These are phyloP conservation scores for Alternaria metachromatica DNA, from an alignment of 2,329 filamentous ascomycete species.

Conservation along the genomic window DNA sequence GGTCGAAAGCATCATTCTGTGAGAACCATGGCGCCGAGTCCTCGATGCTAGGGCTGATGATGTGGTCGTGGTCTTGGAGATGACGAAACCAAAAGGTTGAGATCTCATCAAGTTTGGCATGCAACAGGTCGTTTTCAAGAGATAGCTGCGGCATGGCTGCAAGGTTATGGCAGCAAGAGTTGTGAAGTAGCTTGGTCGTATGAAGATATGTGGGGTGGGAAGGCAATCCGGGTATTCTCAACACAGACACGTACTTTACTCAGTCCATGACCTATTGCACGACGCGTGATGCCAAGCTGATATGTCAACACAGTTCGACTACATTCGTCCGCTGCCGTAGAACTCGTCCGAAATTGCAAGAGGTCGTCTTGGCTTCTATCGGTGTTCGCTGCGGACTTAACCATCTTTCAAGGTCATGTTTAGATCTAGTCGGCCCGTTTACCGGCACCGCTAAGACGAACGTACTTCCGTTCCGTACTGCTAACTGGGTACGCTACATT, in stretches of 20 bases:
- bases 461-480: neutral
- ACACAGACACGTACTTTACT: neutral
- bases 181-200: neutral
- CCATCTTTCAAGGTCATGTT: neutral
- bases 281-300: neutral
- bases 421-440: neutral
- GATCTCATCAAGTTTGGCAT: neutral
- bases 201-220: neutral
- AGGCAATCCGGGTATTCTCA: neutral
- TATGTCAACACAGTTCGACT: neutral
- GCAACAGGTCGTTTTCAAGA: neutral
- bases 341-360: neutral
- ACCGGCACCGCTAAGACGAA: neutral
- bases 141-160: neutral
- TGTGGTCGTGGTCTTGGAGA: slow-evolving; percentile 4
- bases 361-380: neutral
- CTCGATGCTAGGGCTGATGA: slow-evolving; percentile 6
- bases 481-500: neutral
- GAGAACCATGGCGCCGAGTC: slow-evolving; percentile 6
- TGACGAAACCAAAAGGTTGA: slow-evolving; percentile 2
- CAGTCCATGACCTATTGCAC: neutral
- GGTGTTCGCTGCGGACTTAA: neutral
- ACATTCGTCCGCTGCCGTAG: neutral
- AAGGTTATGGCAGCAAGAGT: neutral
- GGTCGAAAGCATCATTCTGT: slow-evolving; percentile 3